Evolutionary conservation across 2,329 filamentous ascomycete genomes (phyloP).

Genomic region (Alternaria triticimaculans): DNA sequence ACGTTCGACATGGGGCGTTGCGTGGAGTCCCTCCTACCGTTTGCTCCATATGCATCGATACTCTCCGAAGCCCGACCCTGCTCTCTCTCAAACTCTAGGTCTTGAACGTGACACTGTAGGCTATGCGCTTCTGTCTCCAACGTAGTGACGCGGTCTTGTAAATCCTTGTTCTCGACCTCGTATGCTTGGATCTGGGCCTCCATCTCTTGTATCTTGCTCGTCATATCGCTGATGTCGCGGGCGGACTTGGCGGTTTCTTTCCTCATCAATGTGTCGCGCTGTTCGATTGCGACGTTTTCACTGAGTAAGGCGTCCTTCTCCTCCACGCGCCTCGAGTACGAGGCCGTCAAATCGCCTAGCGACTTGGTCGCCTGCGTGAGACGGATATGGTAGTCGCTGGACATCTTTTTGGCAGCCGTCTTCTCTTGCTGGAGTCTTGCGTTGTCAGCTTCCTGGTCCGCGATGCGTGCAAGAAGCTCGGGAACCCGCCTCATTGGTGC

Average conservation of each 20-base stretch:
- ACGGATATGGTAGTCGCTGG: not conserved
- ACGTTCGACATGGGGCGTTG: not conserved
- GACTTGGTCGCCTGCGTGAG: not conserved
- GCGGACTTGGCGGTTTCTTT: not conserved
- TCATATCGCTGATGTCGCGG: not conserved
- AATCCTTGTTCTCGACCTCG: not conserved
- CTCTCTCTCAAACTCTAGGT: not conserved
- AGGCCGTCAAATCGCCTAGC: not conserved
- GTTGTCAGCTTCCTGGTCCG: not conserved
- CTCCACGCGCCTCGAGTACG: not conserved
- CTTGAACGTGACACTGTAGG: not conserved
- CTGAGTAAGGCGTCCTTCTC: not conserved
- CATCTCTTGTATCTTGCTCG: not conserved
- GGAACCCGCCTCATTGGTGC: not conserved
- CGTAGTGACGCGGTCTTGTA: not conserved
- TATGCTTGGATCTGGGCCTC: not conserved
- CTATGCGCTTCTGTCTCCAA: not conserved
- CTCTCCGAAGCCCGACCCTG: not conserved
- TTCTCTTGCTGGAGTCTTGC: not conserved
- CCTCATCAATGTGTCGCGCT: not conserved
- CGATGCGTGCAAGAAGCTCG: not conserved
- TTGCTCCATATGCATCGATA: too few species aligned
- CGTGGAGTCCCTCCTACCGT: not conserved
- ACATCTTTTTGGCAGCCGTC: not conserved
- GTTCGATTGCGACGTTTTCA: not conserved